These are phyloP conservation scores for Harringtonia lauricola DNA, from an alignment of 2,329 filamentous ascomycete genomes.

Conservation along the genomic window DNA sequence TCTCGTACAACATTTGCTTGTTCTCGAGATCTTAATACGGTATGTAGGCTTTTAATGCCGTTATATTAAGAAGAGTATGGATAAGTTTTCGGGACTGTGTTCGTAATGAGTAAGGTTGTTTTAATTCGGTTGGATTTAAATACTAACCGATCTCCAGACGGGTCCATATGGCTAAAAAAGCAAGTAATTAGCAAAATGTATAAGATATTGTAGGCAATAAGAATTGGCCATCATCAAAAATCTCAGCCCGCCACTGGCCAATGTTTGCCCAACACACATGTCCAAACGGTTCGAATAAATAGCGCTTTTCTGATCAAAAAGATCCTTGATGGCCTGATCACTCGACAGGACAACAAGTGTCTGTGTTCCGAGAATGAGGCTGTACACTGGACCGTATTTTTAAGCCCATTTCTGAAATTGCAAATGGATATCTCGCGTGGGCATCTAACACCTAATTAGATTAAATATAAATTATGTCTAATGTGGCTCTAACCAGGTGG, in stretches of 20 bases:
- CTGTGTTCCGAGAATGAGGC: constrained; percentile 36
- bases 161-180: constrained; percentile 22
- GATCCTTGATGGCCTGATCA: constrained; percentile 28
- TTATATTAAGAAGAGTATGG: constrained; percentile 35
- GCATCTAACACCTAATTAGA: not conserved
- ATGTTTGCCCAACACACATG: constrained; percentile 2
- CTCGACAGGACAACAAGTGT: constrained; percentile 27
- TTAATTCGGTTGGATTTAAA: not conserved
- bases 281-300: constrained; percentile 36
- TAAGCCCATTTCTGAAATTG: constrained; percentile 41
- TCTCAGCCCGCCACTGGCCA: constrained; percentile 9
- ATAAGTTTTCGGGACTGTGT: constrained; percentile 21
- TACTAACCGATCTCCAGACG: constrained; percentile 17
- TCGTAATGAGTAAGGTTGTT: not conserved
- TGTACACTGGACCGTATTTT: constrained; percentile 39
- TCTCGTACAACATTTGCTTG: constrained; percentile 37
- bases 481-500: constrained; percentile 18
- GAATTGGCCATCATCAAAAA: constrained; percentile 4
- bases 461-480: not conserved
- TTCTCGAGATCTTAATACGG: constrained; percentile 45
- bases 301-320: constrained; percentile 36
- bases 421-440: constrained; percentile 18
- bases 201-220: not conserved
- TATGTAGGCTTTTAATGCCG: constrained; percentile 34
- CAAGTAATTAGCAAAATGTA: not conserved